Percentiles rank a stretch among this genome's conserved stretches.
Conservation (phyloP, 139 green algal species). For the Chlorella sp. region DNA sequence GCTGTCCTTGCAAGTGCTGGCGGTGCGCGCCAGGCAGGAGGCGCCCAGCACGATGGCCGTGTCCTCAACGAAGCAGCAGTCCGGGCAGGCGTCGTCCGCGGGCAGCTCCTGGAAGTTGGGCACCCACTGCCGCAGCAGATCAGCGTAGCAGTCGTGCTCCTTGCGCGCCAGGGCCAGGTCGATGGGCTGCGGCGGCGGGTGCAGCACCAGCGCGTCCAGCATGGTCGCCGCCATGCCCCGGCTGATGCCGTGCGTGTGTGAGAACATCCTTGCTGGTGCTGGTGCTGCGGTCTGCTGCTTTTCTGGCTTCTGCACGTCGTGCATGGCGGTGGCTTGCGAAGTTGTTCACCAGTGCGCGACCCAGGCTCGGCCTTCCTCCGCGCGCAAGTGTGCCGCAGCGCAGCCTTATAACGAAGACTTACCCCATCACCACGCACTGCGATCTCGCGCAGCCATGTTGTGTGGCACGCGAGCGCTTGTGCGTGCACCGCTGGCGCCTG, state of each 20-base stretch:
- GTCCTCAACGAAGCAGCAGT: slow-evolving; percentile 3
- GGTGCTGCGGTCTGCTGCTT: no score
- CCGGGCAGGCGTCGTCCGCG: neutral
- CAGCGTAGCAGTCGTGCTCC: neutral
- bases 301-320: no score
- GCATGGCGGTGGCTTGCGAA: no score
- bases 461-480: no score
- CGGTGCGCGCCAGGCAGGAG: neutral
- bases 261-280: neutral
- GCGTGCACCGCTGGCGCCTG: no score
- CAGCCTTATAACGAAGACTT: no score
- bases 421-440: no score
- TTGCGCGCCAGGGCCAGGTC: neutral
- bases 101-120: neutral
- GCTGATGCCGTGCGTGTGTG: neutral
- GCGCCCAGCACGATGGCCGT: neutral
- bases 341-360: no score
- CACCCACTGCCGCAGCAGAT: neutral
- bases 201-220: neutral
- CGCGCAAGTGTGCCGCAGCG: no score
- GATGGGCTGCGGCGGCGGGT: neutral
- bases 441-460: no score
- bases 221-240: neutral
- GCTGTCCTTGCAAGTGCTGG: no score
- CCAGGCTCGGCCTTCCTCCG: no score